Percentiles rank a stretch among this genome's conserved stretches.
phyloP scores from a whole-genome alignment of 2,329 filamentous ascomycete species.

The Aspergillus udagawae region DNA sequence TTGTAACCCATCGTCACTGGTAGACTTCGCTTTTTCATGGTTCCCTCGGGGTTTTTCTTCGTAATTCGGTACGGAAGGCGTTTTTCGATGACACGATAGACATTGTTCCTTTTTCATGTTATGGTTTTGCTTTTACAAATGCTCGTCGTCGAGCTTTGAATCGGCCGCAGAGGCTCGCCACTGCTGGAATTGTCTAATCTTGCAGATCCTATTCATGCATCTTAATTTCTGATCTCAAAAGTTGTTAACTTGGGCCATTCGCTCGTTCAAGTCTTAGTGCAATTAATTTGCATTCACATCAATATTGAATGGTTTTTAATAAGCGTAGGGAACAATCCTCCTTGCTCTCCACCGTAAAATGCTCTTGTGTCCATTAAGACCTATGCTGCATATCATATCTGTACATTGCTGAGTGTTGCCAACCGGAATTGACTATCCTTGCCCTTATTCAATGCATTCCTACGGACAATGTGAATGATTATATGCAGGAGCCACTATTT shows the following conservation, averaged over 20 bases:
- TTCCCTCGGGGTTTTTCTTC: conserved; percentile 19
- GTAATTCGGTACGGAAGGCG: conserved; percentile 37
- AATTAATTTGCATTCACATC: neutral
- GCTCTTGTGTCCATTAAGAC: no score
- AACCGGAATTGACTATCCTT: no score
- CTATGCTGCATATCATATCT: neutral
- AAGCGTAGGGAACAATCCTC: no score
- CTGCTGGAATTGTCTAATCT: conserved; percentile 6
- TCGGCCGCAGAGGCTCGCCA: neutral
- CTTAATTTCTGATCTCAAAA: conserved; percentile 4
- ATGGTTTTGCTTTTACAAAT: conserved; percentile 7
- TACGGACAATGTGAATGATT: no score
- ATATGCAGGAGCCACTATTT: no score
- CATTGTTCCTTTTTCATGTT: conserved; percentile 25
- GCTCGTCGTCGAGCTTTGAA: neutral
- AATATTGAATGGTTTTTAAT: neutral
- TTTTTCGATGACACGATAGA: conserved; percentile 37
- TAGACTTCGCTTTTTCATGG: conserved; percentile 25
- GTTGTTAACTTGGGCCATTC: neutral
- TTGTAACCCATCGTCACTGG: conserved; percentile 26
- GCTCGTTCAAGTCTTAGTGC: neutral
- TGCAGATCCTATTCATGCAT: conserved; percentile 5
- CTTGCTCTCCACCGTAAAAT: neutral
- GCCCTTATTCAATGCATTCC: no score
- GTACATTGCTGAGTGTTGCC: no score